Base-by-base conservation (phyloP, 768 basidiomycete genomes). In the Boletus sp. region DNA sequence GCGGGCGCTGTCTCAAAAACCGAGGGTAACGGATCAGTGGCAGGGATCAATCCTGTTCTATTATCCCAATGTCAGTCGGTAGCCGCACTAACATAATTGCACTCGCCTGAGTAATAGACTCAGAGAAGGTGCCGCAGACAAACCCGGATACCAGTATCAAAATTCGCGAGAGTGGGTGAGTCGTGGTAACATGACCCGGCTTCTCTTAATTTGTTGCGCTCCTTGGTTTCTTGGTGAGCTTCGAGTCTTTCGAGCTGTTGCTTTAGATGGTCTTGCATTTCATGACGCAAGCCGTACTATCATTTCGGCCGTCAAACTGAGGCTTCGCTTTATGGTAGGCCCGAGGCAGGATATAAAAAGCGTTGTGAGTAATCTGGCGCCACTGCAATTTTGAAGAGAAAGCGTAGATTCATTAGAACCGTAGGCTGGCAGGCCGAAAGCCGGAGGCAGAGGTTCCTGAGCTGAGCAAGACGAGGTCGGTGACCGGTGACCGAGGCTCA, bases 391-490 rank as follows among this genome's bases (percentile, higher is more conserved):
- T 5, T 37, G 21, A 50, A 48, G 42, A 19, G 45, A 21, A 39
- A 56, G 29, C 29, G 41, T 21, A 25, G 34, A 21, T 30, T 51
- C 32, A 25, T 25, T 4, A 25, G 23, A 25, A 25, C 23, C 23
- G 4, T 23, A 41, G 13, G 7, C 39, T 7, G 30, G 4, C 30
- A 23, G 38, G 13, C n/a, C 37, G 30, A 39, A 38, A 19, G 50
- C 34, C 40, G 19, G 34, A n/a, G 39, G 14, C 7, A 19, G 21
- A 15, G 9, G 8, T 9, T 11, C 25, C 23, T 14, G 37, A 48
- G 57, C 48, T 47, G 52, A 54, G 47, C 37, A 50, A 50, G 47
- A 47, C 37, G 27, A 13, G 15, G 10, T 51, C 27, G 44, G 48
- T 23, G 27, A 8, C 40, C 34, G 49, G 40, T 14, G 41, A 51